Base-by-base conservation (phyloP, 371 early-diverging fungal genomes). In the Mucor saturninus region DNA sequence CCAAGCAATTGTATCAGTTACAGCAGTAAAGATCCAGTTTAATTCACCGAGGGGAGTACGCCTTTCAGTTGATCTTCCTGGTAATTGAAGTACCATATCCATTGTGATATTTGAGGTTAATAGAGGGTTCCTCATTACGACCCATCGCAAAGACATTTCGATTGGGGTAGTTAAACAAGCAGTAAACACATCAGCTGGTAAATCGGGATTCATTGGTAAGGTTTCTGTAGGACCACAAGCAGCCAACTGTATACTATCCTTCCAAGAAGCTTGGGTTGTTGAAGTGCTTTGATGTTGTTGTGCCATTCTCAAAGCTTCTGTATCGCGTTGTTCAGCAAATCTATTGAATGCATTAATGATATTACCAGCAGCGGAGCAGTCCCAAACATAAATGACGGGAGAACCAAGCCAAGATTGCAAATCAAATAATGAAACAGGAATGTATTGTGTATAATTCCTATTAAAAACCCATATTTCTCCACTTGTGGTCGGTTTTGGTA, bases 1-100 rank as follows among this genome's bases (percentile, higher is more conserved):
- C 99, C 99, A 98, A n/a, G 99, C 99, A 56, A 98, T 98, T 5
- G 98, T 97, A 76, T 98, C 99, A 0, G 97, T 98, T 32, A 98
- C 94, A 32, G 99, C 93, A 0, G 98, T 97, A 68, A 98, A 97
- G 13, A 98, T 96, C 98, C 98, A 98, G 71, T 96, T 97, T 54
- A 98, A 85, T 71, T 98, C 98, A 57, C 98, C 98, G 8, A 96
- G 75, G 0, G 98, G 96, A 1, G 98, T 96, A 13, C 96, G 86
- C 50, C 98, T 84, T 69, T 97, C 97, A 62, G 87, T 89, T 32
- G 95, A 81, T 11, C 90, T 77, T 15, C 98, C 98, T 1, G 98
- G 98, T 31, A 98, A 83, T 61, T 90, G 86, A 42, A 89, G 80
- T 39, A 94, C 91, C 94, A 93, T 91, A 28, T 96, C 95, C 59